Base-by-base conservation (phyloP, 306 rosid species). In the Sicyos baderoa region DNA sequence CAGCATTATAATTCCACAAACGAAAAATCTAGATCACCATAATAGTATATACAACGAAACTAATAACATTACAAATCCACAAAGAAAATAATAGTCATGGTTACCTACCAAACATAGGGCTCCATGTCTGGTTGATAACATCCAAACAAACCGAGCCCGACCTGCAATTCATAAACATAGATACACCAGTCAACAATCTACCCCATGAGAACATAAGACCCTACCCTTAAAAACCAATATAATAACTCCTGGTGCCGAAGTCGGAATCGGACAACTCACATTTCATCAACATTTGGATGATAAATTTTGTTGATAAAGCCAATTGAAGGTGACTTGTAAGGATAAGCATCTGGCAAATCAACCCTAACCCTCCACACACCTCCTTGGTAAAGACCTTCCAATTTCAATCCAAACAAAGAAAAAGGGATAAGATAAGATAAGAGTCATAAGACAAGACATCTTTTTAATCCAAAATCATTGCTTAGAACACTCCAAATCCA, bases 241-340 rank as follows among this genome's bases (percentile, higher is more conserved):
- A 72, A 19, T 50, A 18, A 18, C 52, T 13, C 45, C 12, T 5
- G 64, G 54, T 7, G 18, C 48, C 9, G 45, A 18, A 7, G 59
- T 60, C 13, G 19, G 15, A 3, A 55, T 60, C 13, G 19, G 15
- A 3, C 29, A 74, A 83, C 96, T 89, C 88, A 91, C 97, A 79
- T 72, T 78, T 89, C 96, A 83, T 91, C 97, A 47, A 91, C 89
- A 86, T 91, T 91, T 76, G 97, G 97, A 83, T 91, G 97, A 77
- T 78, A 91, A 54, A 91, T 86, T 82, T 83, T 91, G 86, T 89
- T 91, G 65, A 83, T 42, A 80, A 91, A 91, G 68, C 96, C 95
- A 76, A 92, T 76, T 18, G 96, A 92, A 0, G 97, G 97, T 73
- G 97, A 92, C 75, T 86, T 87, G 49, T 86, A 87, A 76, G 96